Evolutionary conservation across 2,329 filamentous ascomycete genomes (phyloP).

Genomic region (Zymoseptoria brevis): DNA sequence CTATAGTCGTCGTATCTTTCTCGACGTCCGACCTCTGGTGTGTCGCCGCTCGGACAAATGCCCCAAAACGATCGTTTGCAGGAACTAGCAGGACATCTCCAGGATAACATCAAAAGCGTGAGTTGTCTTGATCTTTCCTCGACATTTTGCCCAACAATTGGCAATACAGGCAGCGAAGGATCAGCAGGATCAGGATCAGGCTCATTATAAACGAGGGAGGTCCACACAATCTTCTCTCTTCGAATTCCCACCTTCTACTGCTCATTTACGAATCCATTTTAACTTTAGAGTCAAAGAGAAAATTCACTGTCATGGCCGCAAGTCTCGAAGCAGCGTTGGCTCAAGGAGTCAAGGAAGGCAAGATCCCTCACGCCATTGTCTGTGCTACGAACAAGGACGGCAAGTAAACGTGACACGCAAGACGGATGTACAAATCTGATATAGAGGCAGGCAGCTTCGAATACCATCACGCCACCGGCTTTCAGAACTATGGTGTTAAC

Average conservation of each 20-base stretch:
- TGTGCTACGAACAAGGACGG: constrained; percentile 24
- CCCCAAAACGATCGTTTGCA: background rate
- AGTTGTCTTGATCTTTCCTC: background rate
- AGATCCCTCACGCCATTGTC: constrained; percentile 26
- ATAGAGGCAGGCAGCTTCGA: constrained; percentile 19
- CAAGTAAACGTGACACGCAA: constrained; percentile 1
- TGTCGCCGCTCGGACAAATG: background rate
- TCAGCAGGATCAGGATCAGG: background rate
- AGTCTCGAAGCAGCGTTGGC: constrained; percentile 21
- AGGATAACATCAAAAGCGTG: background rate
- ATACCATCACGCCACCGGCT: constrained; percentile 26
- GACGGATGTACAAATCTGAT: background rate
- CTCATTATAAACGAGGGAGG: background rate
- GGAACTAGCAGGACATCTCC: background rate
- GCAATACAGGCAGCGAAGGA: background rate
- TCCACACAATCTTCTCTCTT: background rate
- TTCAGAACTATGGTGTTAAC: constrained; percentile 13
- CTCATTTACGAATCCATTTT: background rate
- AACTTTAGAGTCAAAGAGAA: background rate
- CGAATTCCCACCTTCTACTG: background rate
- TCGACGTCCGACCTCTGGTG: background rate
- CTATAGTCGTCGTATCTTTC: background rate
- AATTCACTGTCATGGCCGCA: constrained; percentile 8
- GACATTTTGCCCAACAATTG: background rate
- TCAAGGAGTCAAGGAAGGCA: constrained; percentile 24